phyloP scores from a whole-genome alignment of 257 asterid species.

The Mitragyna speciosa region DNA sequence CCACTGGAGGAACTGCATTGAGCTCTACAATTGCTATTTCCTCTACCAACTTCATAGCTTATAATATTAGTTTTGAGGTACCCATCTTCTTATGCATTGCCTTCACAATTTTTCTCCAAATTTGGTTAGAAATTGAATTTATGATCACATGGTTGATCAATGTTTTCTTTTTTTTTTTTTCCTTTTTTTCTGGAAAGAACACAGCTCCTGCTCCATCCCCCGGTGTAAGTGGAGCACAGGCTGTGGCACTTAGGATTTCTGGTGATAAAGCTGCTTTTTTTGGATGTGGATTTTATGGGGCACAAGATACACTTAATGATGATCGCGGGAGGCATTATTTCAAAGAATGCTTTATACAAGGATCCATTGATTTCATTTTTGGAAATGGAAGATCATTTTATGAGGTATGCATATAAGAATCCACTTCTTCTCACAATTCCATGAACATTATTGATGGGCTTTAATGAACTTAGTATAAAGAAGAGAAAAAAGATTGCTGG shows the following conservation, averaged over 20 bases:
- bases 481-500: too few species aligned
- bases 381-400: conserved; percentile 73
- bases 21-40: conserved; percentile 56
- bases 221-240: conserved; percentile 67
- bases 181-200: conserved; percentile 43
- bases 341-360: conserved; percentile 80
- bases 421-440: too few species aligned
- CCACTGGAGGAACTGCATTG: conserved; percentile 62
- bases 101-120: background rate
- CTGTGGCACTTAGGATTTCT: conserved; percentile 56
- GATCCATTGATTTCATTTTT: conserved; percentile 88
- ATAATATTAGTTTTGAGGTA: conserved; percentile 83
- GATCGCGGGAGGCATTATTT: conserved; percentile 79
- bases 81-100: background rate
- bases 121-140: too few species aligned
- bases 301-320: conserved; percentile 77
- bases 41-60: conserved; percentile 65
- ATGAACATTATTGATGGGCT: too few species aligned
- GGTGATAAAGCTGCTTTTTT: conserved; percentile 81
- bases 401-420: conserved; percentile 43
- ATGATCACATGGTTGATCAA: background rate
- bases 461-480: too few species aligned
- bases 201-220: conserved; percentile 78
- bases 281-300: conserved; percentile 83
- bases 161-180: background rate